Evolutionary conservation across 2,329 filamentous ascomycete species (phyloP), one percentile per base, ranked within the genome.

Genomic region (Orbilia javanica): DNA sequence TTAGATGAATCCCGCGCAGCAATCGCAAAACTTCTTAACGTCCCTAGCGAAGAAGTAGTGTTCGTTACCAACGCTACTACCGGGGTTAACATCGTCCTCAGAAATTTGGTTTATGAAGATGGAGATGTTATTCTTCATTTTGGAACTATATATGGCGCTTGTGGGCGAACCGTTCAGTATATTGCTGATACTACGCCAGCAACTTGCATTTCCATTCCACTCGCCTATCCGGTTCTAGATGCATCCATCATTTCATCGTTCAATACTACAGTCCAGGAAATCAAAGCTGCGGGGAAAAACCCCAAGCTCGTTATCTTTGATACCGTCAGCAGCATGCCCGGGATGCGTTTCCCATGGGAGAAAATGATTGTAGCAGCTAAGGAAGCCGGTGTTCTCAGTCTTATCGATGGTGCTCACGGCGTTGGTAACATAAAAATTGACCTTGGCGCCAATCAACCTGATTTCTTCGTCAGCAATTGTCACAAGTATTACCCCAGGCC

Each of bases 391-490:
- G 85, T 97, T 2, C 82, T 95, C 67, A 94, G 91, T 81, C 85
- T 93, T 20, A 86, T 97, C 42, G 95, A 98, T 83, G 94, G 89
- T 15, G 95, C 95, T 0, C 95, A 98, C 84, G 91, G 91, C 0
- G 85, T 97, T 25, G 95, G 95, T 1, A 91, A 96, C 84, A 87
- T 97, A 6, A 86, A 88, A 0, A 84, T 97, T 6, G 89, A 96
- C 83, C 84, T 97, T 13, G 80, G 83, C 0, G 83, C 84, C 3
- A 85, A 94, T 1, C 88, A 94, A 79, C 90, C 93, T 0, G 94
- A 97, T 84, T 97, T 97, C 85, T 93, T 96, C 82, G 88, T 95
- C 13, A 91, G 88, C 69, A 97, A 97, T 83, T 93, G 90, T 81
- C 93, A 97, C 86, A 97, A 97, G 83, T 85, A 79, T 74, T 68